Evolutionary conservation across 257 asterid species (phyloP).

Genomic region (Fraxinus excelsior): DNA sequence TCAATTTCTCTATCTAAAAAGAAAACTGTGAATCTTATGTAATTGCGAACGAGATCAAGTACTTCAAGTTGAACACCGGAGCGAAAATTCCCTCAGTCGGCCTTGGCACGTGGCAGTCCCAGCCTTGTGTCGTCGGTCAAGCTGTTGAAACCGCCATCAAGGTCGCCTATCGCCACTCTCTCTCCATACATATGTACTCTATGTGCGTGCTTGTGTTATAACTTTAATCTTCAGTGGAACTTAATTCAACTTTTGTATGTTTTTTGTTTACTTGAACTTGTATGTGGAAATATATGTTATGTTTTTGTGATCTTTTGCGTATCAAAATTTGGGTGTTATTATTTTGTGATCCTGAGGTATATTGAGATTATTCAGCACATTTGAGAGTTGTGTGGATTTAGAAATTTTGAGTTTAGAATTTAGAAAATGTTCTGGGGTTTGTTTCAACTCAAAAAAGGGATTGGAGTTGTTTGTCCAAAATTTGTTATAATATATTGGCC

Average conservation of each 20-base stretch:
- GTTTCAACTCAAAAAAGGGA: background rate
- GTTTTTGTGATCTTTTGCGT: background rate
- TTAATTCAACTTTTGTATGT: background rate
- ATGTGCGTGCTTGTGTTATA: background rate
- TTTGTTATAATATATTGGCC: background rate
- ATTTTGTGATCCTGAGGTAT: background rate
- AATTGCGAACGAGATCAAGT: constrained; percentile 45
- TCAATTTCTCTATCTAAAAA: background rate
- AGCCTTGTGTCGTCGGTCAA: constrained; percentile 48
- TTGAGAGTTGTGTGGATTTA: background rate
- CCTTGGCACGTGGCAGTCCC: constrained; percentile 70
- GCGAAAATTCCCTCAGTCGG: constrained; percentile 65
- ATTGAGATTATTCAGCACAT: background rate
- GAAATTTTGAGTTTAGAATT: background rate
- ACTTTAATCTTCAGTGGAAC: background rate
- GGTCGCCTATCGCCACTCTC: constrained; percentile 26
- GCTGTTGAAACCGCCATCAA: constrained; percentile 55
- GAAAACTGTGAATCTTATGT: background rate
- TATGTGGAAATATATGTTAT: background rate
- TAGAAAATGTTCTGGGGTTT: background rate
- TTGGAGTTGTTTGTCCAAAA: background rate
- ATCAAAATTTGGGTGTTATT: background rate
- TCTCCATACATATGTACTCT: too few relatives aligned
- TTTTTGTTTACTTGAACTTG: background rate
- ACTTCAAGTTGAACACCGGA: constrained; percentile 55